Conservation (phyloP, 2,329 filamentous ascomycete species). For the Bipolaris cookei region DNA sequence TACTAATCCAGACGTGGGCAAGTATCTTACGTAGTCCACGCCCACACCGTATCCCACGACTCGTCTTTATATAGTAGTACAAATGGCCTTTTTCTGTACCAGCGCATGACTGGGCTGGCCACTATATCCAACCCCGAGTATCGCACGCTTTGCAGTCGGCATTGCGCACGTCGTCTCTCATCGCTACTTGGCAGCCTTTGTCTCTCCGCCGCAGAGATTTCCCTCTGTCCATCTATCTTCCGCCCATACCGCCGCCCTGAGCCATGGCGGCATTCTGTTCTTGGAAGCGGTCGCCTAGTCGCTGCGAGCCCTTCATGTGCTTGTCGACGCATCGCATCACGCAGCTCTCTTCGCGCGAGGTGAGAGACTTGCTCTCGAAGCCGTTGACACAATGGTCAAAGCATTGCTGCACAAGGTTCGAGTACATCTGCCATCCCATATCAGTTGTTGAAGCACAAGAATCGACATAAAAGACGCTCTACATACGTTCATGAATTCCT, state of each 20-base stretch:
- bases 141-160: background rate
- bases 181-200: background rate
- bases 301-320: conserved; percentile 88
- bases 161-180: background rate
- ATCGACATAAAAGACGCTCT: background rate
- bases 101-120: background rate
- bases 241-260: conserved; percentile 62
- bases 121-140: background rate
- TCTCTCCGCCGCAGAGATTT: background rate
- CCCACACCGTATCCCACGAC: background rate
- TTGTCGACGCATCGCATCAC: conserved; percentile 96
- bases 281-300: conserved; percentile 89
- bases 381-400: conserved; percentile 98
- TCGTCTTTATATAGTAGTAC: background rate
- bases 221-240: conserved; percentile 42
- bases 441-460: background rate
- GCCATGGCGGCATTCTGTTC: conserved; percentile 73
- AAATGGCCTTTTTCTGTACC: background rate
- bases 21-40: background rate
- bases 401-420: conserved; percentile 81
- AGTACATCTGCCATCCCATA: conserved; percentile 65
- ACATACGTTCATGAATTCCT: conserved; percentile 96
- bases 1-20: background rate
- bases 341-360: conserved; percentile 86
- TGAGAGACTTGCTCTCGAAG: conserved; percentile 96